A percentile compares a stretch with the other conserved stretches of the same genome.
phyloP scores from a whole-genome alignment of 164 flowering plant genomes.

The Vitis riparia region DNA sequence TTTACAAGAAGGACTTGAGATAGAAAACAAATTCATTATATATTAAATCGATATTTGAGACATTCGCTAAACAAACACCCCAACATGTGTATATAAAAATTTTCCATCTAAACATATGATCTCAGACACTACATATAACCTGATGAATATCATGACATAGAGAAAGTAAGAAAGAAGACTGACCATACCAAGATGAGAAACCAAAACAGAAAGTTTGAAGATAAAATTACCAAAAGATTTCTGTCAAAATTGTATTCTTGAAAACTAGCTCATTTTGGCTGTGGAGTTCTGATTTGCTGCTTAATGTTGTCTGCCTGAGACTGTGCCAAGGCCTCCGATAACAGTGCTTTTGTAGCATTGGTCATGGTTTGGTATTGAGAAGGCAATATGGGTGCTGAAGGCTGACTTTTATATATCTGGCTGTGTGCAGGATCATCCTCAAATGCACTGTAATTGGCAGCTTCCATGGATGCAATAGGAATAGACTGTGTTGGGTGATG shows the following conservation, averaged over 20 bases:
- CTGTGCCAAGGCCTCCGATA: constrained; percentile 28
- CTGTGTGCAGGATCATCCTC: constrained; percentile 39
- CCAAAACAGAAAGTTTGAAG: not conserved
- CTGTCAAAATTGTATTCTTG: constrained; percentile 14
- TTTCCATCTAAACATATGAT: too few relatives aligned
- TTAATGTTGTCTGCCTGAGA: constrained; percentile 13
- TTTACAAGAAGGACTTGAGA: too few relatives aligned
- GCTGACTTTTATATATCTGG: constrained; percentile 64
- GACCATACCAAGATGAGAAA: not conserved
- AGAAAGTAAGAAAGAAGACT: not conserved
- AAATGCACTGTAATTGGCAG: constrained; percentile 19
- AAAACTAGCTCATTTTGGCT: constrained; percentile 6
- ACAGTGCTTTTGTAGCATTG: constrained; percentile 13
- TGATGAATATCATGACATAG: not conserved
- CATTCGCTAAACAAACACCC: too few relatives aligned
- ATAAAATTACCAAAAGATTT: not conserved
- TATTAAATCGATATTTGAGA: too few relatives aligned
- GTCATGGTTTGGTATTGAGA: constrained; percentile 32
- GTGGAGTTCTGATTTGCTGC: constrained; percentile 4
- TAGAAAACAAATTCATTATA: too few relatives aligned
- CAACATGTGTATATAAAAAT: too few relatives aligned
- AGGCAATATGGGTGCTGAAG: constrained; percentile 37
- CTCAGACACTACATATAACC: too few relatives aligned
- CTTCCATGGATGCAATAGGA: constrained; percentile 13
- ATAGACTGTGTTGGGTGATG: constrained; percentile 20